Percentiles rank a stretch among this genome's conserved stretches.
Conservation (phyloP, 192 early-diverging fungal genomes). For the Chytriomyces confervae region DNA sequence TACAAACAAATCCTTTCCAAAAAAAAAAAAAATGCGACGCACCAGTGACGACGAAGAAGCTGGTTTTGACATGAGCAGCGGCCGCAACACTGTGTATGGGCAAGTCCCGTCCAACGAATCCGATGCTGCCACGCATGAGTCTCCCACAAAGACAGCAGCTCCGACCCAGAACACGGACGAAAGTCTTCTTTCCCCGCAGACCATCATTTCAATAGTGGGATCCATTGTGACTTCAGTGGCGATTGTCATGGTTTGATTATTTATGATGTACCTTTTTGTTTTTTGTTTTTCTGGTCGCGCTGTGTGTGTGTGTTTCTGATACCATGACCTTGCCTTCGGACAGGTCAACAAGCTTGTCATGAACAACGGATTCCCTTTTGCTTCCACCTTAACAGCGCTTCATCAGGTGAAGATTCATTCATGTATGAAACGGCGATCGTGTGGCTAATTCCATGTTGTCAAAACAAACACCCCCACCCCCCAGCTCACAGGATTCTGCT, state of each 20-base stretch:
- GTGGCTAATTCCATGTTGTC: background rate
- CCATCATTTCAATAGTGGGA: conserved; percentile 21
- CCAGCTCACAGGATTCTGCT: conserved; percentile 21
- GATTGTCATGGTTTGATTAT: conserved; percentile 24
- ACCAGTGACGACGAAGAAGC: background rate
- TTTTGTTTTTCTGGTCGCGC: background rate
- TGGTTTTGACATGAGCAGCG: background rate
- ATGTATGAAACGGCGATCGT: background rate
- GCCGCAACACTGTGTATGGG: background rate
- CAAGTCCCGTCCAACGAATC: background rate
- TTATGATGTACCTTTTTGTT: too few relatives aligned
- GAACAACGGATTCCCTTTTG: conserved; percentile 26
- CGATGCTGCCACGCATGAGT: too few relatives aligned
- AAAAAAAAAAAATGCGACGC: too few relatives aligned
- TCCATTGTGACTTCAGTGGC: conserved; percentile 25
- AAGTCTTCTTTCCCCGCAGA: background rate
- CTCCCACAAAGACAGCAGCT: background rate
- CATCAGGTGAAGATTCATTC: conserved; percentile 4
- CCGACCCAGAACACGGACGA: conserved; percentile 2
- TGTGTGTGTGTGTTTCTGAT: background rate
- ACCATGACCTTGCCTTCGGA: background rate
- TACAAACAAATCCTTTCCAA: too few relatives aligned
- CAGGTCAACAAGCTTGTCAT: conserved; percentile 35
- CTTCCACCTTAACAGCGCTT: conserved; percentile 28
- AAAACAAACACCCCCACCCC: background rate